Base-by-base conservation (phyloP, 2,329 filamentous ascomycete species). In the Neopestalotiopsis rosae region DNA sequence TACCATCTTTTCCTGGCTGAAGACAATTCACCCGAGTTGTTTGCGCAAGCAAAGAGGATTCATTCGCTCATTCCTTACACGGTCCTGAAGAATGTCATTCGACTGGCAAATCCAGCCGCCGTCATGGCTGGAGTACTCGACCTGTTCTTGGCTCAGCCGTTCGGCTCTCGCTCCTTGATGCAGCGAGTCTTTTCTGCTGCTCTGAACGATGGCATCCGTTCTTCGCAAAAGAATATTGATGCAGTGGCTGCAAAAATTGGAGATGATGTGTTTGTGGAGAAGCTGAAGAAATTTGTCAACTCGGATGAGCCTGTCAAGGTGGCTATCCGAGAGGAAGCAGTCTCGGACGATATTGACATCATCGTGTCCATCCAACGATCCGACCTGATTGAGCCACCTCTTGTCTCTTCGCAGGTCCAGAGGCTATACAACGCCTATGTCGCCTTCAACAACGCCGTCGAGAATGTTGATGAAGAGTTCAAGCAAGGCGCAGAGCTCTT, bases 1-100 rank as follows among this genome's bases (percentile, higher is more conserved):
- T 99, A 99, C 78, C 96, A 99, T 79, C 86, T 99, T 42, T 99
- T 99, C 86, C 87, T 99, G 59, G 96, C 96, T 5, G 96, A 99
- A 79, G 96, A 99, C 82, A 99, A 99, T 80, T 98, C 95, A 0
- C 95, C 96, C 0, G 96, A 99, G 77, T 82, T 99, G 38, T 98
- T 98, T 79, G 94, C 94, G 0, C 96, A 99, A 80, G 91, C 93
- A 4, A 97, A 95, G 82, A 90, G 93, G 70, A 98, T 98, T 66
- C 96, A 99, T 79, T 97, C 95, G 0, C 88, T 98, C 68, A 92
- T 99, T 59, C 96, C 96, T 0, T 99, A 99, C 78, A 92, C 91
- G 0, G 85, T 98, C 63, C 86, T 99, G 78, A 99, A 99, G 84
- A 98, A 98, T 77, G 94, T 97, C 61, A 98, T 99, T 76, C 91